Evolutionary conservation across 805 yeast genomes (phyloP), one percentile per base, ranked within the genome.

Genomic region (Pichia sporocuriosa): DNA sequence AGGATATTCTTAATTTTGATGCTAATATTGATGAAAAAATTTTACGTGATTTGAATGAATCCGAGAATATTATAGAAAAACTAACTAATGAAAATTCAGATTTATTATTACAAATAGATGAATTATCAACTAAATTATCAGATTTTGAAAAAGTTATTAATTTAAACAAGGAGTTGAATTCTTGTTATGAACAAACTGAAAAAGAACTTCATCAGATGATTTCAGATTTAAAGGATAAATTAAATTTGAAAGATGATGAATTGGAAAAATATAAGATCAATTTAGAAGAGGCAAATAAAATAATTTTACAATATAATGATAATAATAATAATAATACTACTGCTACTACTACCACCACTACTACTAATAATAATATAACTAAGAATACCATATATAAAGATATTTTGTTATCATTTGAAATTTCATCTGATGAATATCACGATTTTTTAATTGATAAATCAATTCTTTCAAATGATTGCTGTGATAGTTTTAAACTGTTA

Each of bases 61-160:
- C 43, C 1, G 42, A 35, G 24, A 7, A 49, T 20, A 44, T 43
- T 6, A 39, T 51, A 11, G 53, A 52, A 19, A 49, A 42, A 15
- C 21, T 37, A 22, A 33, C 36, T n/a, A 13, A 28, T 13, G 34
- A 65, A 37, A 73, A 66, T 12, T 22, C 32, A 20, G 22, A 13
- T 1, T 34, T 39, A 13, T 16, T 33, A n/a, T 9, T 21, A 2
- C 21, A 32, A 16, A 16, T 39, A 11, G 33, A 39, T 12, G 13
- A 31, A 6, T 21, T 38, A 24, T 27, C 12, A 16, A 15, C 16
- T 7, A 26, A 35, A n/a, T 26, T 35, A 16, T 7, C n/a, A 4
- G 28, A 20, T 12, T 12, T 39, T 17, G 37, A 32, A 33, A 28
- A 21, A 12, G 7, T 32, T 12, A 16, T 32, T 19, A 19, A 22